Evolutionary conservation across 495 filamentous ascomycete genomes (phyloP).

Genomic region (Aspergillus ellipticus): DNA sequence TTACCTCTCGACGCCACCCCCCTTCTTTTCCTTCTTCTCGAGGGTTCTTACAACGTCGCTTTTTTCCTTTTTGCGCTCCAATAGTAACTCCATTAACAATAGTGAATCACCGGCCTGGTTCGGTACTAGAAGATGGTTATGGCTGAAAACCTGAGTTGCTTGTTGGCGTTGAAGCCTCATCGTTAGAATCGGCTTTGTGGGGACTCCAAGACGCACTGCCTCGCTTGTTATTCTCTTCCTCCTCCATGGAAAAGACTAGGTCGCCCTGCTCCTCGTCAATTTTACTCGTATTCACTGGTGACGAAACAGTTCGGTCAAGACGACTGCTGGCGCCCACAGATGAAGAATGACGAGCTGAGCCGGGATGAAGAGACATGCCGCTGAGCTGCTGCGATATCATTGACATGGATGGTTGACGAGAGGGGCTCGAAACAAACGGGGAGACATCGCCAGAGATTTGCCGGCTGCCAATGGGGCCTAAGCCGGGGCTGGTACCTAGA

Average conservation of each 20-base stretch:
- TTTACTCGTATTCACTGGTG: constrained; percentile 52
- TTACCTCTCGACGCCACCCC: constrained; percentile 20
- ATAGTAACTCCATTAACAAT: background rate
- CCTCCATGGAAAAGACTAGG: constrained; percentile 80
- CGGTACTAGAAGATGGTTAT: constrained; percentile 4
- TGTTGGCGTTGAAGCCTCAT: constrained; percentile 16
- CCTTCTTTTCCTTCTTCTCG: constrained; percentile 19
- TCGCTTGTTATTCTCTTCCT: constrained; percentile 54
- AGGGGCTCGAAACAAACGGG: constrained; percentile 62
- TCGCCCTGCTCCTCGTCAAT: constrained; percentile 70
- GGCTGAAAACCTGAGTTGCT: constrained; percentile 18
- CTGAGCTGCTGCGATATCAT: constrained; percentile 68
- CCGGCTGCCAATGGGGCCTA: constrained; percentile 54
- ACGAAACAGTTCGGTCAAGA: constrained; percentile 43
- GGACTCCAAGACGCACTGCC: constrained; percentile 33
- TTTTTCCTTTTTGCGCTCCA: background rate
- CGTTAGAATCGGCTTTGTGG: constrained; percentile 18
- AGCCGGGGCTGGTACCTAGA: constrained; percentile 57
- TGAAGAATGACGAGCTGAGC: constrained; percentile 37
- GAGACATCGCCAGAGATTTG: constrained; percentile 53
- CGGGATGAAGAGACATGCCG: constrained; percentile 46
- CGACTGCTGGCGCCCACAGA: constrained; percentile 32
- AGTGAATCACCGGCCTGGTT: background rate
- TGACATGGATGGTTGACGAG: constrained; percentile 61
- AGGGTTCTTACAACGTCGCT: background rate